Evolutionary conservation across 1,139 yeast species (phyloP).

Genomic region (Lodderomyces orthopsilosis): DNA sequence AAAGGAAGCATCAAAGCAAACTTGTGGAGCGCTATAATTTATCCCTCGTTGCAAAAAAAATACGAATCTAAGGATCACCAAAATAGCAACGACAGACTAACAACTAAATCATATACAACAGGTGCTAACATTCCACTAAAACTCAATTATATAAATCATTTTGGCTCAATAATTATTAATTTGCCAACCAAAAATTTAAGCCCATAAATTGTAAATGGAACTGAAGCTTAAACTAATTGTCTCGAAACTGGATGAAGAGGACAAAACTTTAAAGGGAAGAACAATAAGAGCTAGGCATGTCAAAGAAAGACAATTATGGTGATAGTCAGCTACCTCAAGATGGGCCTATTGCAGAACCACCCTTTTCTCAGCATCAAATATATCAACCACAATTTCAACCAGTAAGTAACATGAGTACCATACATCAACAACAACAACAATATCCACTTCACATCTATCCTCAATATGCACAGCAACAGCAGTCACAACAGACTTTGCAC

Average conservation of each 20-base stretch:
- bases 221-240: neutral
- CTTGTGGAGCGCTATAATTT: no score
- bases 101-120: no score
- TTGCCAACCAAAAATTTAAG: neutral
- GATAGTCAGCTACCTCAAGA: neutral
- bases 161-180: neutral
- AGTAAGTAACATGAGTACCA: neutral
- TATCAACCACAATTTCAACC: constrained; percentile 3
- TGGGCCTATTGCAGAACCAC: neutral
- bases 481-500: constrained; percentile 1
- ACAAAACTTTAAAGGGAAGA: neutral
- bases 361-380: neutral
- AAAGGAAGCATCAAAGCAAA: no score
- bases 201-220: neutral
- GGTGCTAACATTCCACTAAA: no score
- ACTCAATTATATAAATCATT: neutral
- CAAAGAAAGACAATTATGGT: neutral
- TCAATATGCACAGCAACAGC: neutral
- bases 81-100: no score
- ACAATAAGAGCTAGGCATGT: neutral
- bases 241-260: neutral
- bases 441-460: constrained; percentile 1
- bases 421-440: constrained; percentile 2
- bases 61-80: no score
- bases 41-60: no score